Conservation (phyloP, 164 flowering plant species). For the Magnolia changhungtana region DNA sequence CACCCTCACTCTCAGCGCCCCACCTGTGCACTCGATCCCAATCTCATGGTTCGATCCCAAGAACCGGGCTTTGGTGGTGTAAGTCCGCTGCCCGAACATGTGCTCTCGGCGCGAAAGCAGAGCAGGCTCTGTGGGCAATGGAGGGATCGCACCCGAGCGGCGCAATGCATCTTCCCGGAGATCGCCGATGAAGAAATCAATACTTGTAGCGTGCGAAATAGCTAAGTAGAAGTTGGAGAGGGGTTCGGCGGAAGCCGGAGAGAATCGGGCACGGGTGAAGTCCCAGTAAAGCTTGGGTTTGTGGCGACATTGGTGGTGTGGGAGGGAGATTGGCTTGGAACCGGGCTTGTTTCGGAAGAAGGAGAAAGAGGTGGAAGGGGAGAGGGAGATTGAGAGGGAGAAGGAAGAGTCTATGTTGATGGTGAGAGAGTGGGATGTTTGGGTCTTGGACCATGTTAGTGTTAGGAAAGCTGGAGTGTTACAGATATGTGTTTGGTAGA, state of each 20-base stretch:
- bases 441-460: slow-evolving; percentile 63
- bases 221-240: slow-evolving; percentile 54
- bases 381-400: slow-evolving; percentile 46
- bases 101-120: slow-evolving; percentile 61
- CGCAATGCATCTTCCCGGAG: slow-evolving; percentile 29
- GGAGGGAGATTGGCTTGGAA: slow-evolving; percentile 40
- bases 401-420: slow-evolving; percentile 47
- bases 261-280: slow-evolving; percentile 52
- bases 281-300: slow-evolving; percentile 55
- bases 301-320: slow-evolving; percentile 22
- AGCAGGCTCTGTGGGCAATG: slow-evolving; percentile 17
- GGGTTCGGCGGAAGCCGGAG: slow-evolving; percentile 53
- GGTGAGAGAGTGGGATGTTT: slow-evolving; percentile 51
- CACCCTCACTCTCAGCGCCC: slow-evolving; percentile 45
- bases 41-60: slow-evolving; percentile 50
- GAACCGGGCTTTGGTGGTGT: slow-evolving; percentile 43
- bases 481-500: slow-evolving; percentile 50
- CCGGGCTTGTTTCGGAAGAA: slow-evolving; percentile 41
- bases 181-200: slow-evolving; percentile 64
- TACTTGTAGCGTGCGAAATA: slow-evolving; percentile 25
- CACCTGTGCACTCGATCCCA: slow-evolving; percentile 52
- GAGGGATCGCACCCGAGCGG: slow-evolving; percentile 22
- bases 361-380: slow-evolving; percentile 41
- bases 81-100: slow-evolving; percentile 53
- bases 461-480: slow-evolving; percentile 46